These are phyloP conservation scores for Umbelopsis sp. DNA, from an alignment of 192 early-diverging fungal species.

Conservation along the genomic window DNA sequence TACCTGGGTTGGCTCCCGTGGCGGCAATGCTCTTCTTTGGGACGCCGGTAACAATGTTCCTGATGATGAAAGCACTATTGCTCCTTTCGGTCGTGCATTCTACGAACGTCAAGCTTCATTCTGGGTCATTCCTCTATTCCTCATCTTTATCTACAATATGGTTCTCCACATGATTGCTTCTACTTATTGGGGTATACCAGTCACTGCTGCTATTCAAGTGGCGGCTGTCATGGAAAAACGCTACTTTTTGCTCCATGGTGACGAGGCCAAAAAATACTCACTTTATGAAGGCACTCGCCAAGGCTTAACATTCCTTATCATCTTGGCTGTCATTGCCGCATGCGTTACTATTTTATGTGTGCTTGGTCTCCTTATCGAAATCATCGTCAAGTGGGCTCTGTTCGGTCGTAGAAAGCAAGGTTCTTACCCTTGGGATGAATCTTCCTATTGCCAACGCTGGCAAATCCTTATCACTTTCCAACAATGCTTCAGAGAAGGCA, in stretches of 20 bases:
- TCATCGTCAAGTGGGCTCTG: constrained; percentile 43
- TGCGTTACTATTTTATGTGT: not conserved
- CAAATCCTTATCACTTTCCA: constrained; percentile 45
- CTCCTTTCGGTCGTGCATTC: constrained; percentile 52
- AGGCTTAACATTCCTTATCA: constrained; percentile 25
- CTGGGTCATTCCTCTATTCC: constrained; percentile 26
- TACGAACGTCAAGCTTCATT: constrained; percentile 42
- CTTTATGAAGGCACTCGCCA: constrained; percentile 26
- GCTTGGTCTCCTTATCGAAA: constrained; percentile 35
- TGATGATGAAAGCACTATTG: constrained; percentile 33
- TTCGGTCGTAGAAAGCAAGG: constrained; percentile 44
- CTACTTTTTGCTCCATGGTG: constrained; percentile 5
- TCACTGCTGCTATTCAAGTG: constrained; percentile 29
- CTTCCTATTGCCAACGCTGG: constrained; percentile 52
- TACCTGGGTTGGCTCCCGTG: constrained; percentile 43
- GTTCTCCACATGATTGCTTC: constrained; percentile 26
- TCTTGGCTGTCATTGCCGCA: constrained; percentile 15
- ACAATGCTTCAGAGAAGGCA: constrained; percentile 26
- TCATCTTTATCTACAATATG: constrained; percentile 24
- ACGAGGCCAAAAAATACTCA: not conserved
- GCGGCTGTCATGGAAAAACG: constrained; percentile 18
- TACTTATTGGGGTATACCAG: constrained; percentile 24
- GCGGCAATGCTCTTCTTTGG: constrained; percentile 42
- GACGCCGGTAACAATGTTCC: constrained; percentile 28
- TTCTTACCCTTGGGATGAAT: constrained; percentile 49